Evolutionary conservation across 345 rosid genomes (phyloP).

Genomic region (Eucalyptus melliodora): DNA sequence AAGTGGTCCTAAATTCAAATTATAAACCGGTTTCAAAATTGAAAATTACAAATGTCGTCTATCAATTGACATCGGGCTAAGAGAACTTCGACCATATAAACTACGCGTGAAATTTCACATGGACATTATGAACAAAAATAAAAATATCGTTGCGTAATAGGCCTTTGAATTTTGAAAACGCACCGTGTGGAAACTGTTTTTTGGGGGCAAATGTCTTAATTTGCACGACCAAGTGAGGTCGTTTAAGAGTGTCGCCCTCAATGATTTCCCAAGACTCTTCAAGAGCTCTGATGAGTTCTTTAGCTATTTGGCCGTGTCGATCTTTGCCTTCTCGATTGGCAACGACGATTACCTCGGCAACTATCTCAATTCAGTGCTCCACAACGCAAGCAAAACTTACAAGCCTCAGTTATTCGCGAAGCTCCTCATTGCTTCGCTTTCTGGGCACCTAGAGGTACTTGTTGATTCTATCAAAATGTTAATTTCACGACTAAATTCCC

Average conservation of each 20-base stretch:
- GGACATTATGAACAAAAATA: neutral
- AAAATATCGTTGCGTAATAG: neutral
- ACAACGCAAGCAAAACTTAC: neutral
- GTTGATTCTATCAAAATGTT: neutral
- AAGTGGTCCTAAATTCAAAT: neutral
- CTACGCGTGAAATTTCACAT: neutral
- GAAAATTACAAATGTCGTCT: neutral
- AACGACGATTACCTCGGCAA: conserved; percentile 21
- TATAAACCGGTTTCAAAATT: neutral
- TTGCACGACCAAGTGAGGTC: conserved; percentile 17
- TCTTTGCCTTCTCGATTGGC: conserved; percentile 10
- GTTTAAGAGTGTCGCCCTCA: neutral
- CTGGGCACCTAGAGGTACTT: neutral
- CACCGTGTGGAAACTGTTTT: neutral
- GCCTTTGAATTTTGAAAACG: neutral
- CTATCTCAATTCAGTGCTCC: neutral
- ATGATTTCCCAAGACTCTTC: neutral
- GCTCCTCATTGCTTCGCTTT: neutral
- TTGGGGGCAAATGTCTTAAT: conserved; percentile 32
- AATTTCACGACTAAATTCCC: neutral
- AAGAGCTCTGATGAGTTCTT: neutral
- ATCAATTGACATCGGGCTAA: neutral
- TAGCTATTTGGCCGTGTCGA: conserved; percentile 9
- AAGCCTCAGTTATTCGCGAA: conserved; percentile 12
- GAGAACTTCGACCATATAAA: neutral